These are phyloP conservation scores for Byssochlamys sp. DNA, from an alignment of 2,329 filamentous ascomycete genomes.

Conservation along the genomic window DNA sequence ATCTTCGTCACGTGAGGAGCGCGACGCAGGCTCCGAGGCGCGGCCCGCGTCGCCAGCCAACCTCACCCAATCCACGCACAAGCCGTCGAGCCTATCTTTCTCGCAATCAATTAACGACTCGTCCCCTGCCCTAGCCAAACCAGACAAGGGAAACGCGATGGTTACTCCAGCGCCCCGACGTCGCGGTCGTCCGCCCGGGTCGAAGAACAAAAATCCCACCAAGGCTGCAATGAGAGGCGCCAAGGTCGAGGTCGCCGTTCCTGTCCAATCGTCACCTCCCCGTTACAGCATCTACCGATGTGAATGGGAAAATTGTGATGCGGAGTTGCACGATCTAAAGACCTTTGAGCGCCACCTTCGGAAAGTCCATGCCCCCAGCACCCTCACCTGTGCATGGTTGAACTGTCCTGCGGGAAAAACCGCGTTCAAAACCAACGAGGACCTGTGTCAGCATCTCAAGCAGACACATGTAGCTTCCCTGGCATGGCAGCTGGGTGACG, in stretches of 20 bases:
- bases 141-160: neutral
- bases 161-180: constrained; percentile 5
- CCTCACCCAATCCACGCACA: neutral
- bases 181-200: constrained; percentile 20
- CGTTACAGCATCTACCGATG: constrained; percentile 44
- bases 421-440: constrained; percentile 15
- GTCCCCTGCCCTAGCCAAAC: constrained; percentile 1
- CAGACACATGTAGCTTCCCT: constrained; percentile 43
- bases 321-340: constrained; percentile 53
- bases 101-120: neutral
- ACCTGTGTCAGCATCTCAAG: constrained; percentile 45
- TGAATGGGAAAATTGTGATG: constrained; percentile 47
- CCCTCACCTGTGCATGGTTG: constrained; percentile 17
- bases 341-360: constrained; percentile 50
- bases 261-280: constrained; percentile 7
- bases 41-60: constrained; percentile 1
- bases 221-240: constrained; percentile 4
- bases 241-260: constrained; percentile 13
- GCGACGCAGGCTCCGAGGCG: neutral
- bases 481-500: constrained; percentile 52
- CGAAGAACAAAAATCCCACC: constrained; percentile 18
- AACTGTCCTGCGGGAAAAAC: constrained; percentile 8
- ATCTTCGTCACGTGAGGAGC: constrained; percentile 3
- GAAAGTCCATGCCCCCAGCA: constrained; percentile 42
- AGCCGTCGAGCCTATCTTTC: neutral